Conservation (phyloP, 2,329 filamentous ascomycete genomes). For the Xylaria digitata region DNA sequence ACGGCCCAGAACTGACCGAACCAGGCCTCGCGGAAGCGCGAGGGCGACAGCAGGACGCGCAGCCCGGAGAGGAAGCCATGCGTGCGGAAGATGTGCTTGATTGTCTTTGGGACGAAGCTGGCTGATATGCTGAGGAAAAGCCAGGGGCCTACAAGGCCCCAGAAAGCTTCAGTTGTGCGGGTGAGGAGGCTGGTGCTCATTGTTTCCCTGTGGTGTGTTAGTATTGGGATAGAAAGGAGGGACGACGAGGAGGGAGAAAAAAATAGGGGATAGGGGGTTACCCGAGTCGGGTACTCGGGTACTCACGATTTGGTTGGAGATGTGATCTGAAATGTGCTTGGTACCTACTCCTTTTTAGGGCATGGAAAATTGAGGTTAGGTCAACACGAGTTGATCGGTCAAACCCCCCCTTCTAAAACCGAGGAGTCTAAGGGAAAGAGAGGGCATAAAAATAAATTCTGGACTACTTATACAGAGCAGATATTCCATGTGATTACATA, state of each 20-base stretch:
- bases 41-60: constrained; percentile 50
- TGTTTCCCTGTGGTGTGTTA: not conserved
- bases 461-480: not conserved
- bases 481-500: not conserved
- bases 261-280: not conserved
- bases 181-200: constrained; percentile 31
- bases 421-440: not conserved
- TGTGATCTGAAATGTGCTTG: not conserved
- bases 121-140: constrained; percentile 63
- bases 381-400: not conserved
- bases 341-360: not conserved
- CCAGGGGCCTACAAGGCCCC: constrained; percentile 60
- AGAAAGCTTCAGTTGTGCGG: constrained; percentile 44
- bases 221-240: not conserved
- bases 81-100: constrained; percentile 55
- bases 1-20: constrained; percentile 71
- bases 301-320: not conserved
- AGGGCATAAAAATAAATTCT: not conserved
- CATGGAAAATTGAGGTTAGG: not conserved
- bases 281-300: not conserved
- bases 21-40: constrained; percentile 61
- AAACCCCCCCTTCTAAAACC: not conserved
- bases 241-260: not conserved
- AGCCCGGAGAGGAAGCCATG: constrained; percentile 47
- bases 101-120: constrained; percentile 63